A percentile compares a stretch with the other conserved stretches of the same genome.
phyloP scores from a whole-genome alignment of 495 filamentous ascomycete genomes.

The Xylaria flabelliformis region DNA sequence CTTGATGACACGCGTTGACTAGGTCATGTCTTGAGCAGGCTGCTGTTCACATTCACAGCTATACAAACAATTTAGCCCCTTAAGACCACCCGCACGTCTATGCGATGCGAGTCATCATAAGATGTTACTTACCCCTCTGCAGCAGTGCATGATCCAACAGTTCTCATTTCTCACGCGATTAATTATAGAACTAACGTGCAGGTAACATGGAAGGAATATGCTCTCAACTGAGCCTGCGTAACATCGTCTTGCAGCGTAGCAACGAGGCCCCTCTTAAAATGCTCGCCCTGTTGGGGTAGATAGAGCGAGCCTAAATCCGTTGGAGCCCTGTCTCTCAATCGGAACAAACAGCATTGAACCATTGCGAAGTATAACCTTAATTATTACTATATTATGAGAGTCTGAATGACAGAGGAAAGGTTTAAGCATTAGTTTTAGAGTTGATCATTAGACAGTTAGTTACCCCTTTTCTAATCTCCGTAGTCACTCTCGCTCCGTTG shows the following conservation, averaged over 20 bases:
- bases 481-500: conserved; percentile 41
- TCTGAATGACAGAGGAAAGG: not conserved
- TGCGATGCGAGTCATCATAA: conserved; percentile 9
- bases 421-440: conserved; percentile 11
- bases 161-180: not conserved
- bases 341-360: not conserved
- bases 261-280: not conserved
- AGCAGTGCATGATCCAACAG: not conserved
- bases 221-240: conserved; percentile 2
- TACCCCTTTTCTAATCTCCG: conserved; percentile 30
- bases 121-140: not conserved
- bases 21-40: not conserved
- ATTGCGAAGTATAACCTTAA: not conserved
- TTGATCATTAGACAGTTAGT: not conserved
- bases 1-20: not conserved
- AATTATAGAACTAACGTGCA: conserved; percentile 21
- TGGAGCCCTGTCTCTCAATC: not conserved
- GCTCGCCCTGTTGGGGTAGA: conserved; percentile 17
- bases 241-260: conserved; percentile 7
- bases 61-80: not conserved
- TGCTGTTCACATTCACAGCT: not conserved
- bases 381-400: not conserved
- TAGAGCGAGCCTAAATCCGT: not conserved
- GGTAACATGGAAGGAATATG: not conserved
- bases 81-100: not conserved